Evolutionary conservation across 1,284 basidiomycete species (phyloP), one percentile per base, ranked within the genome.

Genomic region (Ceratobasidium sp.): DNA sequence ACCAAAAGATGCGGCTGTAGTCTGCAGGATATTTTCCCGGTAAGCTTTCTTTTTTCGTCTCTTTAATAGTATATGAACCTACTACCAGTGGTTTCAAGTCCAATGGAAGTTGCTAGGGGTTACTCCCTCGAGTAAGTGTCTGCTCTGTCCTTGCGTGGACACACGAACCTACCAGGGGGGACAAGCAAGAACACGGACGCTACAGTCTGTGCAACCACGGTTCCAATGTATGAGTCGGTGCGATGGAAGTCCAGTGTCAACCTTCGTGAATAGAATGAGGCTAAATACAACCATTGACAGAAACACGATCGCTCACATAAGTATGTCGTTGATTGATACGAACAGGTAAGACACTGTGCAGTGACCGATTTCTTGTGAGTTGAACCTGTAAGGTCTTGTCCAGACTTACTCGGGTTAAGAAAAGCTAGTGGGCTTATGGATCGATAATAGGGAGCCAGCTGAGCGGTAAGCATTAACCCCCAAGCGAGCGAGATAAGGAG

Each of bases 181-280:
- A 39, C 39, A 2, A 69, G 28, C 0, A 26, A 49, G 12, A 39
- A 20, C 9, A 33, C 40, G 39, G 42, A 60, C 0, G 10, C 5
- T 42, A 46, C 28, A 1, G 39, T 49, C 40, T 75, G 70, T n/a
- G 51, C 33, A 20, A 10, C 12, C 26, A 44, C 44, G 58, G 42
- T 61, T 28, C 70, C 70, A 7, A 49, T 15, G 33, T 61, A 73
- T 15, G 33, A 46, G 49, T 44, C 39, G 18, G 44, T 55, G 10
- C 70, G 70, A 13, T 58, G 39, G 23, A 73, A 23, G 33, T 73
- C 70, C 10, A 73, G 26, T 23, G 70, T 63, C 42, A 73, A 46
- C 13, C 70, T 73, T n/a, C 58, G n/a, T 15, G 15, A 23, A 39
- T 3, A 51, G 15, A 10, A 44, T 12, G 20, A 23, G 39, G 5